phyloP scores from a whole-genome alignment of 78 protist species.

The Parvularia atlantis region DNA sequence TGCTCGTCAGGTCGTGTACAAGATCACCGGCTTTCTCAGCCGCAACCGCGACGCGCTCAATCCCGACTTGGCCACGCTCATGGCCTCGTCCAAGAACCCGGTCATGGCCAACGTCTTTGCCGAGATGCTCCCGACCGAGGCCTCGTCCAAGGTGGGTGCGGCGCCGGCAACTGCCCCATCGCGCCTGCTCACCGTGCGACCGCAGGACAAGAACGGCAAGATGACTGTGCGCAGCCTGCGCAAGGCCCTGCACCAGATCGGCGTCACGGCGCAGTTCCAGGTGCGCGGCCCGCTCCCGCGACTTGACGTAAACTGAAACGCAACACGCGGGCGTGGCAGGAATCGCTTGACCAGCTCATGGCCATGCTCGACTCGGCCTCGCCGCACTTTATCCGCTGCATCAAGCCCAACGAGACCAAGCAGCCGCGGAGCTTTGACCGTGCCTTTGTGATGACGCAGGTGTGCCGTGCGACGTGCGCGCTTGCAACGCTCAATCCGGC shows the following conservation, averaged over 20 bases:
- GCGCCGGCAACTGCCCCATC: no score
- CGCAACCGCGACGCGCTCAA: conserved; percentile 34
- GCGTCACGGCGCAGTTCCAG: conserved; percentile 15
- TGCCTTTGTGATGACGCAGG: not conserved
- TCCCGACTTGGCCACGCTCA: no score
- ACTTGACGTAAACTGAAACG: no score
- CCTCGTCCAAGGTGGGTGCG: no score
- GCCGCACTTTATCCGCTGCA: conserved; percentile 43
- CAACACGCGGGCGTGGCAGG: no score
- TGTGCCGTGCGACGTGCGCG: no score
- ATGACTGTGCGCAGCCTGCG: not conserved
- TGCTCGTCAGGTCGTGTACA: conserved; percentile 6
- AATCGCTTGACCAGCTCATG: conserved; percentile 1
- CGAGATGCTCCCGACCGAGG: no score
- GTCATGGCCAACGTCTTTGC: no score
- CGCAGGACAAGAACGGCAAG: not conserved
- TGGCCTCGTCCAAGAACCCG: no score
- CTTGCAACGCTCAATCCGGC: no score
- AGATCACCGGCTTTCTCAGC: conserved; percentile 22
- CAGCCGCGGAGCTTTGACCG: conserved; percentile 1
- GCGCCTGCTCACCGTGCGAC: no score
- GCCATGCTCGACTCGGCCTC: not conserved
- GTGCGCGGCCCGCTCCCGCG: not conserved
- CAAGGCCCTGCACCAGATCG: not conserved
- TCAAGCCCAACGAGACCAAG: conserved; percentile 48